phyloP scores from a whole-genome alignment of 805 yeast genomes.

The Yamadazyma laniorum region DNA sequence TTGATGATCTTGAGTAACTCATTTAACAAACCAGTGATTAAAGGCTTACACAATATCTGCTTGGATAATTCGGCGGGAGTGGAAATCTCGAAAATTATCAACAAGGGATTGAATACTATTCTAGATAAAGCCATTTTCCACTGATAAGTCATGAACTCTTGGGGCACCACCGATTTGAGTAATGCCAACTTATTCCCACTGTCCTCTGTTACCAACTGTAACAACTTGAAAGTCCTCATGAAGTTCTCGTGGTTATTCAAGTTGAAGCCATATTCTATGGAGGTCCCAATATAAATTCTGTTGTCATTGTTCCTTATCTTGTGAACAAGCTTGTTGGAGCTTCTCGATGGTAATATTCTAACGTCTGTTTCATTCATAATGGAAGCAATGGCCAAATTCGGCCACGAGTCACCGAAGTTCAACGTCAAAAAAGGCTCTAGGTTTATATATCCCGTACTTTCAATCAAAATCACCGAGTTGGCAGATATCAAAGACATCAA shows the following conservation, averaged over 20 bases:
- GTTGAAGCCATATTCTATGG: conserved; percentile 11
- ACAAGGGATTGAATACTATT: conserved; percentile 73
- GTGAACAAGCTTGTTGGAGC: conserved; percentile 24
- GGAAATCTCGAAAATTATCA: conserved; percentile 70
- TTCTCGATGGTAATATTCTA: conserved; percentile 26
- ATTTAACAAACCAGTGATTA: conserved; percentile 72
- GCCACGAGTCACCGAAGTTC: conserved; percentile 31
- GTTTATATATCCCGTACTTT: conserved; percentile 69
- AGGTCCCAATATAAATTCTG: conserved; percentile 44
- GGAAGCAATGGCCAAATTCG: conserved; percentile 41
- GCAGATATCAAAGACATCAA: conserved; percentile 25
- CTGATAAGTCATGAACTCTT: conserved; percentile 67
- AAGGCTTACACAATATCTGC: conserved; percentile 81
- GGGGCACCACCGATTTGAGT: conserved; percentile 48
- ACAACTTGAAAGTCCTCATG: conserved; percentile 24
- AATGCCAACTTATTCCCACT: conserved; percentile 41
- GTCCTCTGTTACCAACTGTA: conserved; percentile 35
- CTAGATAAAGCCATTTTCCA: conserved; percentile 84
- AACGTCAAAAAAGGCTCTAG: conserved; percentile 65
- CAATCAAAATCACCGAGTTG: conserved; percentile 57
- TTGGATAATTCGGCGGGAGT: conserved; percentile 55
- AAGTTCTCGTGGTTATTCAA: conserved; percentile 14
- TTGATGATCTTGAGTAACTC: conserved; percentile 74
- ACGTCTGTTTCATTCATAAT: conserved; percentile 64
- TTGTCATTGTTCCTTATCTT: conserved; percentile 40